phyloP scores from a whole-genome alignment of 441 rosid species.

The Arabidopsis hybrid region DNA sequence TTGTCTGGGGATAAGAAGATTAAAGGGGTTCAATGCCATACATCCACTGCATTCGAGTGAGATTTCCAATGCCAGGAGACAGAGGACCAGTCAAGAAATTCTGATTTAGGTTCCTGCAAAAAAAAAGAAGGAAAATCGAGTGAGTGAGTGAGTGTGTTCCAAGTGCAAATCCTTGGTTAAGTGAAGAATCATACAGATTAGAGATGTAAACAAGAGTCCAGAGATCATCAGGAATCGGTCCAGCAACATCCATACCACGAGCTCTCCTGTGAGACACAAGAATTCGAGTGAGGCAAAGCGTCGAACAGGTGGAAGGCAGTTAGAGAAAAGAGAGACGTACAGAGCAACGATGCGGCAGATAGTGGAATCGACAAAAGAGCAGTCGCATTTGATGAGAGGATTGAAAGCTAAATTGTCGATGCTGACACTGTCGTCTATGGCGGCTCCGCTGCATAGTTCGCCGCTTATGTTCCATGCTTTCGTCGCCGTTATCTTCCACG shows the following conservation, averaged over 20 bases:
- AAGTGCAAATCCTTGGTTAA: not conserved
- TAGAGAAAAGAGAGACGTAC: slow-evolving; percentile 40
- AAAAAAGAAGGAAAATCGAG: not conserved
- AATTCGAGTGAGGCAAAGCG: not conserved
- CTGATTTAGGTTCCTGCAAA: slow-evolving; percentile 37
- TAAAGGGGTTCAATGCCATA: slow-evolving; percentile 18
- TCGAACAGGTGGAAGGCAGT: slow-evolving; percentile 32
- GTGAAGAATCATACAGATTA: slow-evolving; percentile 51
- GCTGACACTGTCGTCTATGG: slow-evolving; percentile 45
- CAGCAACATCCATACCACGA: slow-evolving; percentile 49
- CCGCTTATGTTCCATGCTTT: slow-evolving; percentile 64
- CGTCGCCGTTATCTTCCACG: slow-evolving; percentile 56
- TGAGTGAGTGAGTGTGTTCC: not conserved
- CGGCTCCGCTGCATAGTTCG: slow-evolving; percentile 66
- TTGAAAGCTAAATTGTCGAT: slow-evolving; percentile 44
- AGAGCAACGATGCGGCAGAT: slow-evolving; percentile 62
- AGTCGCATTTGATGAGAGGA: slow-evolving; percentile 75
- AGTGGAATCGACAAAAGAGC: slow-evolving; percentile 48
- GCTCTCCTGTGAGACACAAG: slow-evolving; percentile 55
- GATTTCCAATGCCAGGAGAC: slow-evolving; percentile 47
- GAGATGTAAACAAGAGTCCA: slow-evolving; percentile 65
- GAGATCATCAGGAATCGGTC: slow-evolving; percentile 64
- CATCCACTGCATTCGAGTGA: slow-evolving; percentile 49
- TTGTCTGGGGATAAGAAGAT: not conserved
- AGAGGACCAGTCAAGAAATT: slow-evolving; percentile 43